A percentile compares a stretch with the other conserved stretches of the same genome.
Conservation (phyloP, 148 eudicot species). For the Amaranthus hypochondriacus region DNA sequence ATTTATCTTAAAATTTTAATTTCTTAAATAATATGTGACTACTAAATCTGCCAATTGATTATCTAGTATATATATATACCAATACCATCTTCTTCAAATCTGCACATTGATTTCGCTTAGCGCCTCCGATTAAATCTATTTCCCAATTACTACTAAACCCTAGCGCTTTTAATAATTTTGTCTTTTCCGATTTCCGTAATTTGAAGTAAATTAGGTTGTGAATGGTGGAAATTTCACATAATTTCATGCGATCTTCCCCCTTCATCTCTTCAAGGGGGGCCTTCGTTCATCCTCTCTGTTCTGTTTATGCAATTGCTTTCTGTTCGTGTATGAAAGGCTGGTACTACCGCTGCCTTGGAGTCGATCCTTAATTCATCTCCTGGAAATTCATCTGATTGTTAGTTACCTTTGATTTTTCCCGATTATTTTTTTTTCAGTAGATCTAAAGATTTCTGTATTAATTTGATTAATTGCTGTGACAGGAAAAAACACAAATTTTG, state of each 20-base stretch:
- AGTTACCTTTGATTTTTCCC: too few relatives aligned
- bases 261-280: conserved; percentile 30
- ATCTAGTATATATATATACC: too few relatives aligned
- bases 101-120: too few relatives aligned
- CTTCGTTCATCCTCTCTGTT: conserved; percentile 10
- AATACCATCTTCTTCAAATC: too few relatives aligned
- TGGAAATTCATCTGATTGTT: too few relatives aligned
- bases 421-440: neutral
- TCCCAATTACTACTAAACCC: too few relatives aligned
- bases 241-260: conserved; percentile 29
- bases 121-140: too few relatives aligned
- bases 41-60: too few relatives aligned
- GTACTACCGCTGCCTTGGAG: conserved; percentile 55
- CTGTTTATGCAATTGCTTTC: conserved; percentile 30
- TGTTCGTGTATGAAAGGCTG: conserved; percentile 56
- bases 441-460: neutral
- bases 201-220: conserved; percentile 18
- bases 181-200: neutral
- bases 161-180: too few relatives aligned
- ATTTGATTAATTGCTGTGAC: too few relatives aligned
- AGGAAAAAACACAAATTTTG: neutral
- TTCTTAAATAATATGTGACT: too few relatives aligned
- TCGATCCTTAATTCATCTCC: conserved; percentile 17
- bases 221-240: conserved; percentile 33
- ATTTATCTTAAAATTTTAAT: too few relatives aligned